Base-by-base conservation (phyloP, 164 flowering plant species). In the Akebia trifoliata region DNA sequence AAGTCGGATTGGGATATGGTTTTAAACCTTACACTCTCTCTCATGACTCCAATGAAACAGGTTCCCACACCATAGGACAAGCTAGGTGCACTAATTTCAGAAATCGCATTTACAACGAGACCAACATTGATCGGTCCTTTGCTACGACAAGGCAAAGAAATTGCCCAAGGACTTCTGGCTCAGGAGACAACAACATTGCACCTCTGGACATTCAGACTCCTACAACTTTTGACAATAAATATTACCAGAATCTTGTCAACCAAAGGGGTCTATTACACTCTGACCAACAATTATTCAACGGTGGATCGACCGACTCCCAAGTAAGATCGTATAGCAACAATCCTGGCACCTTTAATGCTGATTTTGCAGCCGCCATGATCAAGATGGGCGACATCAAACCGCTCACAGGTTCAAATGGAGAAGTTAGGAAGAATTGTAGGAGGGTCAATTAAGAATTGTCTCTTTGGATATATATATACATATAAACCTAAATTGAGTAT, bases 341-440 rank as follows among this genome's bases (percentile, higher is more conserved):
- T 20, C 63, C 69, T 17, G 21, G 32, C 48, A 29, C 57, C 38
- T 65, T 65, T 34, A 51, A 10, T n/a, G 36, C 54, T 8, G 69
- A 65, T 40, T 65, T 65, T 25, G 59, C 38, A 2, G 53, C 39
- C 0, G 59, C 69, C 28, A 65, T 65, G 69, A 53, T 58, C 40
- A 65, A 58, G 38, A 65, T 65, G 69, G 69, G 69, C 52, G 45
- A 65, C 40, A 58, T 58, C 18, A 65, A 25, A 4, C 69, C 69
- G 6, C 63, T 65, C 35, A 58, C 69, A 8, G 69, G 69, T 11
- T 58, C 63, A 4, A 59, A 44, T 15, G 69, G 69, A 34, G 63
- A 65, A 53, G 21, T 65, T 34, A 50, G 62, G 46, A 64, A 28
- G 46, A 57, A 57, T 14, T 64, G 68, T 37, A 58, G 62, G 25